Conservation (phyloP, 176 grass and related monocot genomes). For the Dactylis glomerata region DNA sequence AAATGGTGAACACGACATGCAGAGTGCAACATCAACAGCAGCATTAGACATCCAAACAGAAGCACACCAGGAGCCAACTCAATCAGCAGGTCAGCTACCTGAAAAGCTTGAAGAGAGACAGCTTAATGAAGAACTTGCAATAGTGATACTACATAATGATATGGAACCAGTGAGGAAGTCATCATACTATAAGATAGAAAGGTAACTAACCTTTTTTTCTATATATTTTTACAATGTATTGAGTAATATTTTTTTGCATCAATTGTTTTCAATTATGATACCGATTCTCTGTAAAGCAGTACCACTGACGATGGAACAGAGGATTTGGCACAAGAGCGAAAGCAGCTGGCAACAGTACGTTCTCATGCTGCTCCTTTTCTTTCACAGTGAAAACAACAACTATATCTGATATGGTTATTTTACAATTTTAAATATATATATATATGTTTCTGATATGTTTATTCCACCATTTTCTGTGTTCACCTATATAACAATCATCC, state of each 20-base stretch:
- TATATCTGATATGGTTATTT: not conserved
- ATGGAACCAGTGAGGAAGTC: constrained; percentile 24
- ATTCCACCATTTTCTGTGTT: not conserved
- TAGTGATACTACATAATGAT: not conserved
- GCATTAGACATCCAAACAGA: not conserved
- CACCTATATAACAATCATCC: not conserved
- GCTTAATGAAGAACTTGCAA: constrained; percentile 2
- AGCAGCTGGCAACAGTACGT: constrained; percentile 57
- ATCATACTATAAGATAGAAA: constrained; percentile 26
- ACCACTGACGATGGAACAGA: constrained; percentile 32
- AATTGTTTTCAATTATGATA: not conserved
- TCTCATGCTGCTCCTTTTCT: not conserved
- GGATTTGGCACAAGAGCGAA: constrained; percentile 26
- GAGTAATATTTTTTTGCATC: not conserved
- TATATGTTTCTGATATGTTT: not conserved
- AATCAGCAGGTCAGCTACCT: not conserved
- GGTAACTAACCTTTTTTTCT: constrained; percentile 22
- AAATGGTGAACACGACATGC: not conserved
- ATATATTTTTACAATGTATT: not conserved
- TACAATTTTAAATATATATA: not conserved
- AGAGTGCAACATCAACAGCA: not conserved
- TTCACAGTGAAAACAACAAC: not conserved
- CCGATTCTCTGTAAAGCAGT: constrained; percentile 22
- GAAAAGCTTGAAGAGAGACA: not conserved
- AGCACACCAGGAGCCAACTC: not conserved